Evolutionary conservation across 495 filamentous ascomycete genomes (phyloP).

Genomic region (Penicillium macrosclerotiorum): DNA sequence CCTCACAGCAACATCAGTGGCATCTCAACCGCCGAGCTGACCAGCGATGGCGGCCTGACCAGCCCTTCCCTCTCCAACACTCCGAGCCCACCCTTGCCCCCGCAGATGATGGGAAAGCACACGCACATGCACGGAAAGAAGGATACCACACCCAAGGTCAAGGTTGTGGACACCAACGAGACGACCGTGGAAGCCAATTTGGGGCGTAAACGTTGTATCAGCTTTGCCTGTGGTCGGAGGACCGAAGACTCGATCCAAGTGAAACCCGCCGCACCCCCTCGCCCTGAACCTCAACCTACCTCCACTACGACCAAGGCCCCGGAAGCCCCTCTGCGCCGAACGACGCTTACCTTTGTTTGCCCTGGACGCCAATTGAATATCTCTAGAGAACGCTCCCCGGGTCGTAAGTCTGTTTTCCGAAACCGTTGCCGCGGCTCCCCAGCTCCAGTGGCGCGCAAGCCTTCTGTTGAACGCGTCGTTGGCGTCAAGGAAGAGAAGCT

Average conservation of each 20-base stretch:
- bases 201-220: constrained; percentile 83
- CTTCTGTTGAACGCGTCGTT: constrained; percentile 27
- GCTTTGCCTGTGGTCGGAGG: constrained; percentile 75
- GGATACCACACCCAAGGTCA: constrained; percentile 30
- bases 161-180: constrained; percentile 37
- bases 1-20: constrained; percentile 74
- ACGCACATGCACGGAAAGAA: constrained; percentile 22
- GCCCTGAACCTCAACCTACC: constrained; percentile 12
- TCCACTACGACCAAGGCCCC: constrained; percentile 12
- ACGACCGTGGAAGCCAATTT: constrained; percentile 54
- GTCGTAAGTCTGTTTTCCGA: constrained; percentile 28
- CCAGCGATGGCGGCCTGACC: constrained; percentile 88
- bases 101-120: constrained; percentile 31
- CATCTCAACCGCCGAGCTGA: constrained; percentile 80
- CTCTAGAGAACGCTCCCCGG: constrained; percentile 29
- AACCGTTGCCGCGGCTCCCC: constrained; percentile 42
- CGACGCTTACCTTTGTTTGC: constrained; percentile 61
- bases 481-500: constrained; percentile 9
- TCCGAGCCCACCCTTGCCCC: constrained; percentile 76
- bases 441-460: constrained; percentile 51
- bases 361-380: constrained; percentile 44
- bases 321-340: constrained; percentile 48
- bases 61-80: constrained; percentile 85
- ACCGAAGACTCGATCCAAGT: constrained; percentile 21
- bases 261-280: constrained; percentile 16